These are phyloP conservation scores for Leccinum ambiguum DNA, from an alignment of 1,284 basidiomycete species.

Conservation along the genomic window DNA sequence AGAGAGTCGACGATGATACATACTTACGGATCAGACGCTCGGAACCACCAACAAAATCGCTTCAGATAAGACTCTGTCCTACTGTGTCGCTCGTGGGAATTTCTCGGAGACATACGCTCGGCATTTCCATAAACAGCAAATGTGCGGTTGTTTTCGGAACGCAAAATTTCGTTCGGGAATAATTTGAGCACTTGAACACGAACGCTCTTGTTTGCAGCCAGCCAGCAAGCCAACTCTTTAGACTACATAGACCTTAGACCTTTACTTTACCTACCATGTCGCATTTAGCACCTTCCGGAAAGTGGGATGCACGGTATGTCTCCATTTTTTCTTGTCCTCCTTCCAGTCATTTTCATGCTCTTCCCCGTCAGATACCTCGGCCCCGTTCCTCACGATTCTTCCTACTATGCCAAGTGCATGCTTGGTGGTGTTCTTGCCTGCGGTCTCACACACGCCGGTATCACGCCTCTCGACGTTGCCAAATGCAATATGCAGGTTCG, in stretches of 20 bases:
- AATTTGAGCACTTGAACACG: background rate
- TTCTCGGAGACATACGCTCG: background rate
- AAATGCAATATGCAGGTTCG: conserved; percentile 98
- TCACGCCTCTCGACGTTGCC: conserved; percentile 92
- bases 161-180: conserved; percentile 13
- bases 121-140: background rate
- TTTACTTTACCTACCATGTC: conserved; percentile 22
- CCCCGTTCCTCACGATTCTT: conserved; percentile 69
- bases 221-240: conserved; percentile 11
- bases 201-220: conserved; percentile 23
- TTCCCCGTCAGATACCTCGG: conserved; percentile 52
- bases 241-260: conserved; percentile 12
- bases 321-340: background rate
- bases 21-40: background rate
- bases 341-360: conserved; percentile 9
- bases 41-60: background rate
- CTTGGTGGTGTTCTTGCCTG: conserved; percentile 92
- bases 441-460: conserved; percentile 91
- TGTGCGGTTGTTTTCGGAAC: conserved; percentile 21
- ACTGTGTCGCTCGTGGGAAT: background rate
- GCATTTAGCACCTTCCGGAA: conserved; percentile 40
- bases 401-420: conserved; percentile 80
- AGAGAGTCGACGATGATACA: too few species aligned
- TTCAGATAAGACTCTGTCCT: background rate
- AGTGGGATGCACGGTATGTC: conserved; percentile 71